Conservation (phyloP, 1,284 basidiomycete genomes). For the Apiotrichum laibachii region DNA sequence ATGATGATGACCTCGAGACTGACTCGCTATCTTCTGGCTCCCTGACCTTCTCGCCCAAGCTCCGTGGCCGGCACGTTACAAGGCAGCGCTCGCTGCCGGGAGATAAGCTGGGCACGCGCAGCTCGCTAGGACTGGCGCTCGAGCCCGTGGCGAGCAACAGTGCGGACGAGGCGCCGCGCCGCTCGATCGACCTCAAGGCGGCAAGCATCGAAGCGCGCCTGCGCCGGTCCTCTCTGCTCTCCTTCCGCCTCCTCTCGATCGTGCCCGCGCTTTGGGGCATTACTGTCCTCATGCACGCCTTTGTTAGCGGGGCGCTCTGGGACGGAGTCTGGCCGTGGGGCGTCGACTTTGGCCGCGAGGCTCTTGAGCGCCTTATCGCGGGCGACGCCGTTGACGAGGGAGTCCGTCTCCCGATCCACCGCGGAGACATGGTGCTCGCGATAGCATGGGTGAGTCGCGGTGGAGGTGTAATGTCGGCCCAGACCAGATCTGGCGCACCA, state of each 20-base stretch:
- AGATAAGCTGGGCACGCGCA: constrained; percentile 1
- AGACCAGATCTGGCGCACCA: too few relatives aligned
- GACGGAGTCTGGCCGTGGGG: constrained; percentile 48
- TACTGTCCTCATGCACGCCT: constrained; percentile 32
- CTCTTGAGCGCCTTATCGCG: constrained; percentile 38
- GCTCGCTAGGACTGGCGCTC: constrained; percentile 11
- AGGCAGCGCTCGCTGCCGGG: constrained; percentile 6
- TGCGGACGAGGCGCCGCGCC: constrained; percentile 10
- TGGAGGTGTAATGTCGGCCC: too few relatives aligned
- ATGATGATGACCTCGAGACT: constrained; percentile 43
- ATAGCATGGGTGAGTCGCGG: constrained; percentile 42
- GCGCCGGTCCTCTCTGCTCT: constrained; percentile 31
- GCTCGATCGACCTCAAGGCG: constrained; percentile 11
- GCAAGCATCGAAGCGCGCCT: constrained; percentile 32
- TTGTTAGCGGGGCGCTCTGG: constrained; percentile 35
- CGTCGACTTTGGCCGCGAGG: constrained; percentile 39
- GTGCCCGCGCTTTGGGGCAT: constrained; percentile 44
- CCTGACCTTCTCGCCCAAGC: constrained; percentile 40
- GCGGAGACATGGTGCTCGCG: constrained; percentile 41
- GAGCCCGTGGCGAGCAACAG: constrained; percentile 8
- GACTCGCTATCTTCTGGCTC: constrained; percentile 37
- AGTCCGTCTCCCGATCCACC: constrained; percentile 23
- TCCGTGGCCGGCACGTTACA: constrained; percentile 1
- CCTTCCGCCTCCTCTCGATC: constrained; percentile 39
- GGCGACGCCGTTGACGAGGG: constrained; percentile 27